Percentiles rank a stretch among this genome's conserved stretches.
Conservation (phyloP, 257 asterid species). For the Avicennia marina region DNA sequence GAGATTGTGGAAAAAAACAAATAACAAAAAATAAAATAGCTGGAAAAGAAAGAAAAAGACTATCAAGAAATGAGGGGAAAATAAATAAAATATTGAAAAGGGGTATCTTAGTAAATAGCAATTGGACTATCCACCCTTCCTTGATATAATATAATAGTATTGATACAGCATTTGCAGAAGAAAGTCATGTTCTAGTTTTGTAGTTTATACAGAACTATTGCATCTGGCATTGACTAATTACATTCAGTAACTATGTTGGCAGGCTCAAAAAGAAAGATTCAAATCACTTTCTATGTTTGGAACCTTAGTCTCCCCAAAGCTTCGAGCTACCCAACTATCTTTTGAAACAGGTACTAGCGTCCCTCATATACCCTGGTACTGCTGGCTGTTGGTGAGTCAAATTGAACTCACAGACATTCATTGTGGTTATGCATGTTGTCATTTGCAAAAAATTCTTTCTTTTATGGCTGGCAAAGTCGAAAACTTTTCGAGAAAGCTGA, state of each 20-base stretch:
- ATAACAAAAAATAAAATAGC: too few species aligned
- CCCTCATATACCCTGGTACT: neutral
- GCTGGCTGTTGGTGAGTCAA: neutral
- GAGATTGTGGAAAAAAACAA: too few species aligned
- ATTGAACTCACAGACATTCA: neutral
- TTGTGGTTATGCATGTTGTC: neutral
- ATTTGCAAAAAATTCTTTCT: too few species aligned
- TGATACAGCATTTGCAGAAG: neutral
- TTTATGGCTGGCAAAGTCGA: too few species aligned
- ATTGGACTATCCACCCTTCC: too few species aligned
- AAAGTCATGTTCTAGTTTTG: neutral
- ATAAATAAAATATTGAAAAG: too few species aligned
- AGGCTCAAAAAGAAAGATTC: conserved; percentile 61
- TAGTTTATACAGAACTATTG: neutral
- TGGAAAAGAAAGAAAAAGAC: too few species aligned
- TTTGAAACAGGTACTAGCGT: conserved; percentile 73
- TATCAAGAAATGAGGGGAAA: too few species aligned
- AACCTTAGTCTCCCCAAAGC: conserved; percentile 82
- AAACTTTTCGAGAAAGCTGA: too few species aligned
- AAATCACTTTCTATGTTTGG: conserved; percentile 84
- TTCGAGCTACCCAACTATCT: conserved; percentile 80
- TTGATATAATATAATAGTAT: neutral
- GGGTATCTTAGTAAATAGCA: too few species aligned
- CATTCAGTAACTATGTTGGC: conserved; percentile 12
- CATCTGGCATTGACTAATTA: neutral